Base-by-base conservation (phyloP, 306 rosid genomes). In the Vicia villosa region DNA sequence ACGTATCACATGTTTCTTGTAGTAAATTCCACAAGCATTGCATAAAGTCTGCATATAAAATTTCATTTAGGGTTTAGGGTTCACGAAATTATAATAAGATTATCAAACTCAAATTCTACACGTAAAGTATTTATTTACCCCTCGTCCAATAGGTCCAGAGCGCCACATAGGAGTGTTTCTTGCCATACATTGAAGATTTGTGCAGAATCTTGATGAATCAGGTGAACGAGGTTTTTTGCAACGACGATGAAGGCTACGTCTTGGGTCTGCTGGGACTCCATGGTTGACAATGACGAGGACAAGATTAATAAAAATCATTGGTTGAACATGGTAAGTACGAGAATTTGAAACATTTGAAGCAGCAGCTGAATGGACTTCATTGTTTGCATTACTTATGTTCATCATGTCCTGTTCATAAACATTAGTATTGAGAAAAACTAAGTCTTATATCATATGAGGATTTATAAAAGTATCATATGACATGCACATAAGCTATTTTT, bases 1-100 rank as follows among this genome's bases (percentile, higher is more conserved):
- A 8, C 62, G 15, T 0, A 16, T 6, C 63, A 62, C 62, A 5
- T 19, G 75, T 63, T 74, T 79, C 8, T 45, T 56, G 51, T 63
- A 80, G 11, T 70, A 63, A 58, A 80, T 68, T 4, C 84, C 84
- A 38, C 84, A 80, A 0, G 80, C 84, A 70, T 80, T 80, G 56
- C 80, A 80, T 21, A 80, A 41, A 1, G 80, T 80, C 84, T 80
- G 58, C 49, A 42, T 20, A 41, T 10, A 36, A 36, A 36, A 22
- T 22, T 22, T 2, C 24, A 22, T 22, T 1, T 22, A 22, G 24
- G 2, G 24, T 2, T 22, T 22, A 1, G 2, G 24, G 2, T 1
- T 22, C 24, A 22, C 24, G 24, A 22, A 1, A 22, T 22, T 22
- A 2, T 1, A 22, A 22, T 22, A 22, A 22, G 24, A 22, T 22